Evolutionary conservation across 768 basidiomycete genomes (phyloP), one percentile per base, ranked within the genome.

Genomic region (Glaciozyma antarctica): DNA sequence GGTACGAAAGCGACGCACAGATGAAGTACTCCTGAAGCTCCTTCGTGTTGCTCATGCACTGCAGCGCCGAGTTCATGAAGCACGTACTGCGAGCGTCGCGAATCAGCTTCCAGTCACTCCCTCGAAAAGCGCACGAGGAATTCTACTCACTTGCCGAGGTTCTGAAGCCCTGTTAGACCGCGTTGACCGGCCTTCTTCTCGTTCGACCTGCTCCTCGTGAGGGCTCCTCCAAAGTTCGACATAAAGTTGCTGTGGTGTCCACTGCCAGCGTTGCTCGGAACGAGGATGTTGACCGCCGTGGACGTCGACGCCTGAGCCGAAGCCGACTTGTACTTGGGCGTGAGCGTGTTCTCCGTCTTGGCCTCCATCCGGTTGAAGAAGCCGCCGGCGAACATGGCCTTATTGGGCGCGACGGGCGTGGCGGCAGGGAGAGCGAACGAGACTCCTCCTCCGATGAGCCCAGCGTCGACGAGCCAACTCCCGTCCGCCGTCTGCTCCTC

Each of bases 11-110:
- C 0, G 24, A 73, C 79, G 63, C 75, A 92, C 91, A 88, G 43
- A 92, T 79, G 78, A 99, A 99, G 78, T 99, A 99, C 59, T 93
- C 86, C 16, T 84, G 83, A 28, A 99, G 81, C 74, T 97, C 92
- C 55, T 85, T 82, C 12, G 87, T 89, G 75, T 99, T 95, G 30
- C 87, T 88, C 60, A 99, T 83, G 77, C 95, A 98, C 75, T 99
- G 95, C 9, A 97, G 81, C 2, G 95, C 94, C 60, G 91, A 93
- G 77, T 98, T 99, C 95, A 99, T 98, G 79, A 98, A 99, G 66
- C 74, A 75, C 4, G 74, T 75, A 62, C 72, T 75, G 86, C 41
- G 26, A 30, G 15, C 1, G 15, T 7, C 41, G 24, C 15, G 28
- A 21, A 38, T 55, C 58, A 60, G 53, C 53, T 32, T 32, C 32